Conservation (phyloP, 768 basidiomycete genomes). For the Cystobasidium tubakii region DNA sequence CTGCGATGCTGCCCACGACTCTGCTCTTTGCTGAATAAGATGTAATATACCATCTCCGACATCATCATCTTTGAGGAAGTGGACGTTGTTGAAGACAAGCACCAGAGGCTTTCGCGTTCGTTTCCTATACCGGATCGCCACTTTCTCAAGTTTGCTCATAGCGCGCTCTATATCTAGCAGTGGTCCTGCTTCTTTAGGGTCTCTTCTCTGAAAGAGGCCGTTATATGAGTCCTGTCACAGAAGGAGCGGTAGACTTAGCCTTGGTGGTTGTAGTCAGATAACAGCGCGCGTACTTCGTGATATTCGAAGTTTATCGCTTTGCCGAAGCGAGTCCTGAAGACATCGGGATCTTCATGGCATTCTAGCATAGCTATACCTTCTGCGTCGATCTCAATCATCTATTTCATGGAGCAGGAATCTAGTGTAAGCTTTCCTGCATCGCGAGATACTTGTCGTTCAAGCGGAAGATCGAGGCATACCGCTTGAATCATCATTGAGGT, state of each 20-base stretch:
- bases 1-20: conserved; percentile 61
- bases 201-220: conserved; percentile 70
- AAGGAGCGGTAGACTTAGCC: neutral
- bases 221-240: conserved; percentile 43
- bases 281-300: conserved; percentile 56
- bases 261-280: neutral
- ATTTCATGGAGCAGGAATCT: conserved; percentile 58
- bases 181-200: conserved; percentile 78
- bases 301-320: conserved; percentile 81
- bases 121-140: conserved; percentile 63
- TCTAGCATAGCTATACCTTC: conserved; percentile 66
- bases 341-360: conserved; percentile 78
- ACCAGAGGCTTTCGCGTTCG: conserved; percentile 65
- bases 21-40: conserved; percentile 77
- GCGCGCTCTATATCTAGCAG: conserved; percentile 76
- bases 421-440: neutral
- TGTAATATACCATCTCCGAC: conserved; percentile 71
- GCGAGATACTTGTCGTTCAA: too few relatives aligned
- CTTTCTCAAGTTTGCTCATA: conserved; percentile 67
- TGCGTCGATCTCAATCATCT: conserved; percentile 68
- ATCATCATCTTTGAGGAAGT: conserved; percentile 55
- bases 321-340: conserved; percentile 72
- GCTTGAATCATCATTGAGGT: conserved; percentile 34
- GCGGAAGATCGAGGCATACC: conserved; percentile 1
- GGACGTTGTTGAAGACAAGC: conserved; percentile 70